These are phyloP conservation scores for Trifolium dubium DNA, from an alignment of 306 rosid genomes.

Conservation along the genomic window DNA sequence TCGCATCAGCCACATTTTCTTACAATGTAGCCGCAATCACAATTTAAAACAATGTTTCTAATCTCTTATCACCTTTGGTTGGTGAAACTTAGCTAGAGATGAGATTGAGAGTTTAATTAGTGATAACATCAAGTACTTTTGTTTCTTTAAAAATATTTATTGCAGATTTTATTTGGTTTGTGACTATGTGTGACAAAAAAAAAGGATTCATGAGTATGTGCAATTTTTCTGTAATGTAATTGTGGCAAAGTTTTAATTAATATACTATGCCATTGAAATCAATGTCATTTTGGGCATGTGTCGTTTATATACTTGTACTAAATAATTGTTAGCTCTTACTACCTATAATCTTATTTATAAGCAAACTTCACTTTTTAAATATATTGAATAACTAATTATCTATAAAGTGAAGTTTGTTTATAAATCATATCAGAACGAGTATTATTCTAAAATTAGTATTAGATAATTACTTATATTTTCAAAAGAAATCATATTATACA, in stretches of 20 bases:
- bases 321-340: too few species aligned
- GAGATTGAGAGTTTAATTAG: slow-evolving; percentile 25
- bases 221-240: slow-evolving; percentile 28
- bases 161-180: not conserved
- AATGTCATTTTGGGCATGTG: not conserved
- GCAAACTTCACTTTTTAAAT: too few species aligned
- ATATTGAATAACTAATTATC: too few species aligned
- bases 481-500: too few species aligned
- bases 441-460: too few species aligned
- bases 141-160: slow-evolving; percentile 41
- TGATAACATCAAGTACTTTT: slow-evolving; percentile 33
- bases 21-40: not conserved
- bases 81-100: slow-evolving; percentile 36
- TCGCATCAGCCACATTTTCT: not conserved
- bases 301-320: too few species aligned
- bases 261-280: slow-evolving; percentile 32
- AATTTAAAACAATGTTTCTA: not conserved
- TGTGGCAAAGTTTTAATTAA: slow-evolving; percentile 24
- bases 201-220: slow-evolving; percentile 6
- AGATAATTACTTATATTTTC: too few species aligned
- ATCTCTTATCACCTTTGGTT: slow-evolving; percentile 9
- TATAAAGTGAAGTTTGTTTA: too few species aligned
- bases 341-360: too few species aligned
- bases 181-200: slow-evolving; percentile 9
- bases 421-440: too few species aligned